These are phyloP conservation scores for Abelmoschus esculentus DNA, from an alignment of 345 rosid species.

Conservation along the genomic window DNA sequence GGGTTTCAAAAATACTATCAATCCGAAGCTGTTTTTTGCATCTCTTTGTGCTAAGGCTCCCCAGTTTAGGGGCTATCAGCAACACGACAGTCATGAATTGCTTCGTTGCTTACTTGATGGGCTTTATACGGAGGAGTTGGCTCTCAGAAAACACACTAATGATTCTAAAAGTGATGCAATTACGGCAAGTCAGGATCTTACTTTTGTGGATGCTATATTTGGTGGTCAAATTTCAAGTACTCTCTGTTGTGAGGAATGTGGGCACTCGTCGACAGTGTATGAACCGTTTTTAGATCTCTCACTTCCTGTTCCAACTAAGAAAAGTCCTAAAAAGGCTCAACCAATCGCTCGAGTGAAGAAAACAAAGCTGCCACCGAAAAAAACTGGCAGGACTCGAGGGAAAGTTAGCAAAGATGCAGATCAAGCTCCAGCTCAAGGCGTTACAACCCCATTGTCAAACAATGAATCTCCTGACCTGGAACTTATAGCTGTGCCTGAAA, in stretches of 20 bases:
- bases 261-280: slow-evolving; percentile 74
- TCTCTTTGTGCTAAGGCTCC: slow-evolving; percentile 70
- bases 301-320: slow-evolving; percentile 80
- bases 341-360: slow-evolving; percentile 54
- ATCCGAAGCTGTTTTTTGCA: slow-evolving; percentile 68
- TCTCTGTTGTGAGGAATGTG: slow-evolving; percentile 77
- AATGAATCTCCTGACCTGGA: slow-evolving; percentile 16
- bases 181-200: slow-evolving; percentile 33
- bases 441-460: slow-evolving; percentile 22
- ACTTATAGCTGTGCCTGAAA: slow-evolving; percentile 14
- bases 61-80: slow-evolving; percentile 86
- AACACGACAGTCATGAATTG: slow-evolving; percentile 96
- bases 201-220: slow-evolving; percentile 70
- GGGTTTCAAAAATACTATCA: slow-evolving; percentile 52
- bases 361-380: slow-evolving; percentile 61
- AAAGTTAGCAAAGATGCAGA: slow-evolving; percentile 43
- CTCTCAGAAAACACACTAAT: slow-evolving; percentile 35
- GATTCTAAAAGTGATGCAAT: slow-evolving; percentile 25
- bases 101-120: slow-evolving; percentile 79
- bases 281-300: slow-evolving; percentile 97
- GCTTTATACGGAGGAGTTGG: slow-evolving; percentile 71
- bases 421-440: slow-evolving; percentile 21
- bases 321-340: slow-evolving; percentile 53
- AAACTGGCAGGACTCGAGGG: slow-evolving; percentile 34
- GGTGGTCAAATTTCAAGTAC: slow-evolving; percentile 88